Evolutionary conservation across 2,329 filamentous ascomycete species (phyloP).

Genomic region (Penicillium sp.): DNA sequence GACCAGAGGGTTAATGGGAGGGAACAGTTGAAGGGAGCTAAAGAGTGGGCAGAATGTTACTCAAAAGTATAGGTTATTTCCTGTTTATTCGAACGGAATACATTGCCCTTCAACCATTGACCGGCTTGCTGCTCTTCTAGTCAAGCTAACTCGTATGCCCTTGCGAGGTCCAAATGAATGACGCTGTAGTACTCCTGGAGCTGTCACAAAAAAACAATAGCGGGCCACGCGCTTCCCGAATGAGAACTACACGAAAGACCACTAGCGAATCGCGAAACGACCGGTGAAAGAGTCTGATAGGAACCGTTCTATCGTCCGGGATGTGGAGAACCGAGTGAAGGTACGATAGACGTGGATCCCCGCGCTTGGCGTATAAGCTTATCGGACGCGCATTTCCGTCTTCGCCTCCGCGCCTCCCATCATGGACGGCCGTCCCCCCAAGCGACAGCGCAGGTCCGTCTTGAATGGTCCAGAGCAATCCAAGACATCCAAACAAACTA

Average conservation of each 20-base stretch:
- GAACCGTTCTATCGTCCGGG: no score
- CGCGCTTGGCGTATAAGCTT: constrained; percentile 19
- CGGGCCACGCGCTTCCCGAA: no score
- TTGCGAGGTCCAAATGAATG: no score
- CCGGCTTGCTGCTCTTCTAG: no score
- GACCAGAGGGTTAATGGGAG: constrained; percentile 13
- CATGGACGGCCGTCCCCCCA: constrained; percentile 39
- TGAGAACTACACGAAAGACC: no score
- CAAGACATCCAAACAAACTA: background rate
- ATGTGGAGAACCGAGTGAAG: no score
- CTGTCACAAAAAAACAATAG: no score
- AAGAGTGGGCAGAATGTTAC: background rate
- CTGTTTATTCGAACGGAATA: no score
- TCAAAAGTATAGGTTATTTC: background rate
- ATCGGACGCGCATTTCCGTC: constrained; percentile 17
- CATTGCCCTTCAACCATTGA: no score
- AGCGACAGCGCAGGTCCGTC: constrained; percentile 37
- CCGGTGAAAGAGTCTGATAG: no score
- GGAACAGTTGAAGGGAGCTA: background rate
- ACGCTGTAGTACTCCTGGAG: background rate
- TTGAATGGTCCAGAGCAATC: constrained; percentile 19
- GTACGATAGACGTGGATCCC: background rate
- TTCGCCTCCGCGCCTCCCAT: constrained; percentile 8
- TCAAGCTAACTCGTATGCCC: no score
- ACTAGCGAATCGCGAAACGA: no score